Evolutionary conservation across 2,329 filamentous ascomycete genomes (phyloP).

Genomic region (Nemania sp.): DNA sequence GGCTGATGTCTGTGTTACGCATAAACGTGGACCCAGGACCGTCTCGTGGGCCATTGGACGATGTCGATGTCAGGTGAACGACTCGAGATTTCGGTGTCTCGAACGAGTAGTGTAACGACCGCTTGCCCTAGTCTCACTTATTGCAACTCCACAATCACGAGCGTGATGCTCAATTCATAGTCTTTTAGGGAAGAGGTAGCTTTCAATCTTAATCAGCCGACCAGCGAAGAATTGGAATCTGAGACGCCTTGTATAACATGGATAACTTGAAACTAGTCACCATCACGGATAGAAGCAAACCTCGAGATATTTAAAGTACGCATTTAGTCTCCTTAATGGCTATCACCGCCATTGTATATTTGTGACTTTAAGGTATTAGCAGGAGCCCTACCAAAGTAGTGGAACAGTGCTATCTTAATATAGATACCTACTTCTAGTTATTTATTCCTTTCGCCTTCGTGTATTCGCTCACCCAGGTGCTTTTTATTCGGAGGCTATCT

Average conservation of each 20-base stretch:
- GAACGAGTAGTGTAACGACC: background rate
- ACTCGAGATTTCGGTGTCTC: background rate
- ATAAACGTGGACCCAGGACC: background rate
- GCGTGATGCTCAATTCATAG: background rate
- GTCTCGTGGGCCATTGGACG: background rate
- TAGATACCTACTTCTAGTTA: background rate
- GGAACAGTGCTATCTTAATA: no score
- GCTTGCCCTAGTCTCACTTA: background rate
- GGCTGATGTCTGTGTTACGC: constrained; percentile 6
- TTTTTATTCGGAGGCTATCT: background rate
- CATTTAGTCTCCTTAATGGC: background rate
- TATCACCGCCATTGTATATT: background rate
- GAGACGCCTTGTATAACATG: background rate
- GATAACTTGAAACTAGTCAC: background rate
- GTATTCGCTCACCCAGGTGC: background rate
- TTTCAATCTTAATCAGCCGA: no score
- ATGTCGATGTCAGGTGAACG: background rate
- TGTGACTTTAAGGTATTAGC: background rate
- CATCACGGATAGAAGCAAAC: background rate
- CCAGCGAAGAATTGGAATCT: background rate
- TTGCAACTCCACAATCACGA: background rate
- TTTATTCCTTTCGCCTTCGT: background rate
- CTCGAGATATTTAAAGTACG: background rate
- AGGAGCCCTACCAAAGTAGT: background rate
- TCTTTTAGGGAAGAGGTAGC: background rate